Percentiles rank a stretch among this genome's conserved stretches.
These are phyloP conservation scores for Eremochloa ophiuroides DNA, from an alignment of 176 grass and related monocot species.

Conservation along the genomic window DNA sequence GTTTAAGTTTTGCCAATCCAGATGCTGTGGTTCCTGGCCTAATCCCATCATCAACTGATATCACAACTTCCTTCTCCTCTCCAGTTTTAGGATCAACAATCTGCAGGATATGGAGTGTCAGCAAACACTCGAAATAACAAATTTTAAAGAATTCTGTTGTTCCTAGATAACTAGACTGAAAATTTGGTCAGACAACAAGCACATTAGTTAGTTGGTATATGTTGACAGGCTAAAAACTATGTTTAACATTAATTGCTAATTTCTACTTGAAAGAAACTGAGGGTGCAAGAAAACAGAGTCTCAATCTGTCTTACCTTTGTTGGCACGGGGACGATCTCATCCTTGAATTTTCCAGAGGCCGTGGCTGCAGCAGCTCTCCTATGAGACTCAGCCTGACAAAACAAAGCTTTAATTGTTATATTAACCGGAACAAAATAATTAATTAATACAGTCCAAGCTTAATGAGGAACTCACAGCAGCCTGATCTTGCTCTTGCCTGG, in stretches of 20 bases:
- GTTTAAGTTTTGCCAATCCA: slow-evolving; percentile 77
- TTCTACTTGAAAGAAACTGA: background rate
- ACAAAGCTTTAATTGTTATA: background rate
- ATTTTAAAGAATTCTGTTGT: background rate
- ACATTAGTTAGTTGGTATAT: background rate
- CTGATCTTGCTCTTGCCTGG: slow-evolving; percentile 85
- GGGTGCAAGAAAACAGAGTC: background rate
- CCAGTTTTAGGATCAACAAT: slow-evolving; percentile 91
- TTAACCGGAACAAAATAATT: background rate
- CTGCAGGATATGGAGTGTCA: slow-evolving; percentile 28
- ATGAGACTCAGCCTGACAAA: slow-evolving; percentile 80
- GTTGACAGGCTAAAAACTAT: background rate
- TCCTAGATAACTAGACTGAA: background rate
- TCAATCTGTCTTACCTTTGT: slow-evolving; percentile 53
- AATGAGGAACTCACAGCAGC: slow-evolving; percentile 73
- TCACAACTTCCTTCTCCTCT: slow-evolving; percentile 78
- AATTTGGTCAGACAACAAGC: background rate
- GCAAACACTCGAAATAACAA: background rate
- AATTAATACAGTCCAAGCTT: background rate
- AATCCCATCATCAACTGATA: slow-evolving; percentile 96
- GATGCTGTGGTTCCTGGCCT: slow-evolving; percentile 65
- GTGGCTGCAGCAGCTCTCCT: slow-evolving; percentile 78
- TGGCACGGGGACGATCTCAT: slow-evolving; percentile 84
- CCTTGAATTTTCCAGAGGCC: slow-evolving; percentile 91
- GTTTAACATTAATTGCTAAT: background rate